Percentiles rank a stretch among this genome's conserved stretches.
Evolutionary conservation across 202 grass and related monocot species (phyloP).

Genomic region (Bolboschoenoplectus hybrid): DNA sequence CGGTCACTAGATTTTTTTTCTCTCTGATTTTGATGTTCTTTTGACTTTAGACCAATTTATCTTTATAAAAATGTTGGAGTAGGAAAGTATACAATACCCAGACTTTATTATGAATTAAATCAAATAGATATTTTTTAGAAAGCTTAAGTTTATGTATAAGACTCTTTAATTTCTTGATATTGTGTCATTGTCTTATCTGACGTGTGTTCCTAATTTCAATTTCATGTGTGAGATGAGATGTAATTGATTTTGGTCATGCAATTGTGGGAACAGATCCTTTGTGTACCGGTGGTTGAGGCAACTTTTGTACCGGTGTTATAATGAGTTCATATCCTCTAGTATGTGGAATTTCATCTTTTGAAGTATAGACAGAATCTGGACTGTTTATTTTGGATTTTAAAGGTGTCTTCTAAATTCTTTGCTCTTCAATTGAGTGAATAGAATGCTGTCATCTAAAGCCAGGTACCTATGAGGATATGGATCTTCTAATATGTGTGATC

Average conservation of each 20-base stretch:
- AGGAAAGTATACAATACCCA: background rate
- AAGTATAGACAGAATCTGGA: too few relatives aligned
- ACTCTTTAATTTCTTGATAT: background rate
- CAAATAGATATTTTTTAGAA: background rate
- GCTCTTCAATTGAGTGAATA: too few relatives aligned
- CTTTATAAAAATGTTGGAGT: background rate
- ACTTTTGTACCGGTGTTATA: background rate
- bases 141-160: background rate
- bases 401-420: too few relatives aligned
- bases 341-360: too few relatives aligned
- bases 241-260: slow-evolving; percentile 8
- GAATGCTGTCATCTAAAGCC: too few relatives aligned
- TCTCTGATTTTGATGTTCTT: background rate
- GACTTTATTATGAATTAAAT: background rate
- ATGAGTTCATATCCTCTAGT: background rate
- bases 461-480: too few relatives aligned
- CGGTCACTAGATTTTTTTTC: background rate
- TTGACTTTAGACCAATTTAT: background rate
- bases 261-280: background rate
- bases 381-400: too few relatives aligned
- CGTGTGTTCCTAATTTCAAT: background rate
- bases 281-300: background rate
- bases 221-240: background rate
- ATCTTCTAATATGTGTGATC: too few relatives aligned
- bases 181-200: background rate